Conservation (phyloP, 2,329 filamentous ascomycete genomes). For the Neurospora crassa region DNA sequence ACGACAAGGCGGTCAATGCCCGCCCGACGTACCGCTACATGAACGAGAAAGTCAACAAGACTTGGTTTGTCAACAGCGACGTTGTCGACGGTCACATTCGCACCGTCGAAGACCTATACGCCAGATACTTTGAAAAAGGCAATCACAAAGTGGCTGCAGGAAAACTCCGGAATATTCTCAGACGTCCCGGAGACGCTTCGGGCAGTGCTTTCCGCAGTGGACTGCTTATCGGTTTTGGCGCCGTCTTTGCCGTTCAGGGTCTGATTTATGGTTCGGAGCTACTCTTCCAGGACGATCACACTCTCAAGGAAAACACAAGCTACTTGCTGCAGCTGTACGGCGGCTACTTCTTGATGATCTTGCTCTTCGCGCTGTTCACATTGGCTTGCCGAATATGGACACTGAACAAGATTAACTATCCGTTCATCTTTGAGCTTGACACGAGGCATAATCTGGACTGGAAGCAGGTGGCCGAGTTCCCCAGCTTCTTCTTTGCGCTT, state of each 20-base stretch:
- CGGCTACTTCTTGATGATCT: slow-evolving; percentile 78
- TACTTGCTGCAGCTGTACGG: slow-evolving; percentile 84
- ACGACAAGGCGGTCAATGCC: slow-evolving; percentile 81
- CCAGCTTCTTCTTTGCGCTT: slow-evolving; percentile 71
- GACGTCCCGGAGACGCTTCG: slow-evolving; percentile 46
- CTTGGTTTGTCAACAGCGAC: slow-evolving; percentile 88
- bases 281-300: slow-evolving; percentile 37
- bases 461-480: slow-evolving; percentile 78
- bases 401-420: slow-evolving; percentile 81
- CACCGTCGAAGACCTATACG: slow-evolving; percentile 81
- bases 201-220: slow-evolving; percentile 51
- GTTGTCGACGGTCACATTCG: slow-evolving; percentile 71
- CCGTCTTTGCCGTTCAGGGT: slow-evolving; percentile 57
- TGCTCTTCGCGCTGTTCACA: slow-evolving; percentile 76
- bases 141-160: slow-evolving; percentile 86
- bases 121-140: slow-evolving; percentile 86
- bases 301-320: slow-evolving; percentile 43
- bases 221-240: slow-evolving; percentile 57
- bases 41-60: slow-evolving; percentile 80
- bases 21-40: slow-evolving; percentile 73
- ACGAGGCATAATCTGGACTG: slow-evolving; percentile 78
- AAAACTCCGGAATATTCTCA: slow-evolving; percentile 69
- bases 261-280: slow-evolving; percentile 50
- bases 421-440: slow-evolving; percentile 96
- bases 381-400: slow-evolving; percentile 79